These are phyloP conservation scores for Penicillium angulare DNA, from an alignment of 495 filamentous ascomycete genomes.

Conservation along the genomic window DNA sequence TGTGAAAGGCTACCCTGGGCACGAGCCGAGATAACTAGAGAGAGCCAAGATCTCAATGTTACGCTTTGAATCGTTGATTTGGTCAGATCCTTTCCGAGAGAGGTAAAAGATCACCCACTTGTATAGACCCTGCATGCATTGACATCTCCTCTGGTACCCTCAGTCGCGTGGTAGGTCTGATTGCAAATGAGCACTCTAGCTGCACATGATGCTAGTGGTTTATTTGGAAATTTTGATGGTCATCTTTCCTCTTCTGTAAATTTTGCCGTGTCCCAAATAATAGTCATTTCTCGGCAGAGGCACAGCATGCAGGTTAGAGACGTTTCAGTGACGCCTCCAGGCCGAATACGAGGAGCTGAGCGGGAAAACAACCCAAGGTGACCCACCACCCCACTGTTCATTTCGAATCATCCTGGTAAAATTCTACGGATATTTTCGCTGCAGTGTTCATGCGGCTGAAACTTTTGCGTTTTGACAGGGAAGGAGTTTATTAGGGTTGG, in stretches of 20 bases:
- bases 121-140: background rate
- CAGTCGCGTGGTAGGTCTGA: too few species aligned
- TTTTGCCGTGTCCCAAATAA: background rate
- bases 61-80: background rate
- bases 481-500: too few species aligned
- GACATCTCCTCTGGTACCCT: too few species aligned
- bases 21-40: background rate
- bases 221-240: too few species aligned
- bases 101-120: background rate
- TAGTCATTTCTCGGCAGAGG: background rate
- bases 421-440: too few species aligned
- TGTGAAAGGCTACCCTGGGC: background rate
- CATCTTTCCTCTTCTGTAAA: background rate
- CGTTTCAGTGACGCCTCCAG: background rate
- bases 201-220: too few species aligned
- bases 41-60: too few species aligned
- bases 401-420: too few species aligned
- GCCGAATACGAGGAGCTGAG: background rate
- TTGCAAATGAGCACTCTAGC: too few species aligned
- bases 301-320: background rate
- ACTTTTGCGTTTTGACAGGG: too few species aligned
- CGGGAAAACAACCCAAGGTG: background rate
- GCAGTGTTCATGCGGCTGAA: too few species aligned
- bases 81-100: background rate
- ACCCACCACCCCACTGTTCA: background rate